Percentiles rank a stretch among this genome's conserved stretches.
phyloP scores from a whole-genome alignment of 345 rosid species.

The Gossypium rotundifolium region DNA sequence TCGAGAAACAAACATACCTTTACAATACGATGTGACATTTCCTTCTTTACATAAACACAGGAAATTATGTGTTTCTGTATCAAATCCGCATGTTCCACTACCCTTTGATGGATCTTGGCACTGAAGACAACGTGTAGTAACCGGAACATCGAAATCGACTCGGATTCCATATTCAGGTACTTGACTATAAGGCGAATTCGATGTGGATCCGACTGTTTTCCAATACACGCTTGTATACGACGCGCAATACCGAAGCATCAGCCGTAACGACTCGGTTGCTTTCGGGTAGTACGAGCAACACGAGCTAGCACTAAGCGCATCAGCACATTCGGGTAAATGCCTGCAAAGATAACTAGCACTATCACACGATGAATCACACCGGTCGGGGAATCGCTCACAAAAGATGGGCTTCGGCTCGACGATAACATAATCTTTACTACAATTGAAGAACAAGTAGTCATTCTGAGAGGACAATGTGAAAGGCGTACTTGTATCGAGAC shows the following conservation, averaged over 20 bases:
- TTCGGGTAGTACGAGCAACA: conserved; percentile 85
- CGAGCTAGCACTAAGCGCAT: conserved; percentile 41
- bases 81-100: conserved; percentile 64
- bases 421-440: conserved; percentile 58
- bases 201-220: conserved; percentile 45
- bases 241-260: conserved; percentile 72
- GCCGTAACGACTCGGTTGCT: conserved; percentile 73
- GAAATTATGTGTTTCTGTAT: conserved; percentile 49
- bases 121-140: conserved; percentile 66
- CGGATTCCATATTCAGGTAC: conserved; percentile 82
- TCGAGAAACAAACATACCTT: conserved; percentile 30
- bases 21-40: conserved; percentile 65
- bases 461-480: conserved; percentile 75
- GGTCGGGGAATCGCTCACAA: conserved; percentile 82
- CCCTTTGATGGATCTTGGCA: conserved; percentile 79
- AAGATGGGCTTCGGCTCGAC: conserved; percentile 75
- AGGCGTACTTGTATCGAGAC: conserved; percentile 79
- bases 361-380: conserved; percentile 84
- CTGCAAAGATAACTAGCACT: conserved; percentile 85
- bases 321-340: conserved; percentile 68
- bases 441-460: conserved; percentile 90
- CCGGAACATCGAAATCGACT: conserved; percentile 78
- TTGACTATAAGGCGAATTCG: conserved; percentile 44
- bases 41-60: conserved; percentile 55
- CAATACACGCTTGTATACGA: conserved; percentile 80